Base-by-base conservation (phyloP, 2,329 filamentous ascomycete species). In the Fusarium euwallaceae region DNA sequence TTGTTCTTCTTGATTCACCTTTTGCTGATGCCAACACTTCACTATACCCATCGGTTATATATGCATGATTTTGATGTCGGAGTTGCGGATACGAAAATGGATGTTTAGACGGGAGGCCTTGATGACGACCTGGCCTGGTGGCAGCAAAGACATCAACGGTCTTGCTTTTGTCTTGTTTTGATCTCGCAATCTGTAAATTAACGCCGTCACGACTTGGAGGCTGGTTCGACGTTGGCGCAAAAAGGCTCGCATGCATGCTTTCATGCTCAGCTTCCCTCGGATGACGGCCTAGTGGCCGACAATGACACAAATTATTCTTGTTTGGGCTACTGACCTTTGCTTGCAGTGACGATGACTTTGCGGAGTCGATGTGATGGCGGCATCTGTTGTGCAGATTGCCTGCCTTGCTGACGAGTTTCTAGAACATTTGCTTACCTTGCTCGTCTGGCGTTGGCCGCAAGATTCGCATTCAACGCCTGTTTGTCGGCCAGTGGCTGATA, bases 321-420 rank as follows among this genome's bases (percentile, higher is more conserved):
- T 62, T 65, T 51, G 60, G 64, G 51, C 67, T 78, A 72, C 81
- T 82, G 79, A 82, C 78, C 4, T 61, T 48, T 41, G 60, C 55
- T 69, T 62, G 69, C 78, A 83, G 81, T 80, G 81, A 81, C 55
- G 60, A 62, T 71, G 67, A 53, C 62, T 61, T 48, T 55, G 58
- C 39, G 69, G 61, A 34, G 22, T 55, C 62, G 22, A 73, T 66
- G 73, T 74, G 70, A 72, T 61, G 64, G 45, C 43, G 56, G 62
- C 65, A 41, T 20, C 41, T 36, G 41, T 51, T 34, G 45, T n/a
- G 24, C 32, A 53, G n/a, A 45, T 22, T 55, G 64, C 24, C 14
- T 14, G 68, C 29, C 17, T 14, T 39, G 36, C 61, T 74, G 58
- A 74, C 36, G 29, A 66, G n/a, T 39, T 55, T 17, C 9, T 41